phyloP scores from a whole-genome alignment of 2,329 filamentous ascomycete species.

The Neocucurbitaria cava region DNA sequence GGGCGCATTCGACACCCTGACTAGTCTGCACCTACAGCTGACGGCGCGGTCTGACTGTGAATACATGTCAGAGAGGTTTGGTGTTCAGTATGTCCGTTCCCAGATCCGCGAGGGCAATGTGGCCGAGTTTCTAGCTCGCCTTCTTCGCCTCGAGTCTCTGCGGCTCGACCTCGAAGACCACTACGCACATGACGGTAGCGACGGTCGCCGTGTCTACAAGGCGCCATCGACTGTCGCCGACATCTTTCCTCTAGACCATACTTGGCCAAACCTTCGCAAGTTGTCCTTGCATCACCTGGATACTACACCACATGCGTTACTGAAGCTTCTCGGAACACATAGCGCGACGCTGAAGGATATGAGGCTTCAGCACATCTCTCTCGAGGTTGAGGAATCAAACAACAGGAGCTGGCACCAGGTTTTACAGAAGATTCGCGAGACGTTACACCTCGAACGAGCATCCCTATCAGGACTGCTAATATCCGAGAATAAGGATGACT shows the following conservation, averaged over 20 bases:
- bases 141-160: constrained; percentile 9
- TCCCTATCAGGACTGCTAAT: constrained; percentile 3
- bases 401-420: background rate
- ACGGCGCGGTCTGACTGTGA: background rate
- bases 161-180: constrained; percentile 2
- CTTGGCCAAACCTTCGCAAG: constrained; percentile 12
- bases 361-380: constrained; percentile 6
- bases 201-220: background rate
- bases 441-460: constrained; percentile 1
- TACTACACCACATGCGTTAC: constrained; percentile 2
- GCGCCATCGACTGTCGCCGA: background rate
- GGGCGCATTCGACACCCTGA: background rate
- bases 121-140: background rate
- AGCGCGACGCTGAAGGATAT: constrained; percentile 14
- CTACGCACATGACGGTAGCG: fast-evolving
- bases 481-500: background rate
- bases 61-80: no score
- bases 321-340: constrained; percentile 11
- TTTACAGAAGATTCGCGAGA: background rate
- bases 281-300: constrained; percentile 10
- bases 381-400: background rate
- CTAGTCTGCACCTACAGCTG: constrained; percentile 6
- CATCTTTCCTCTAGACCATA: background rate
- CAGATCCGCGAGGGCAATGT: background rate
- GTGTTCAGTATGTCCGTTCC: no score